Base-by-base conservation (phyloP, 192 early-diverging fungal genomes). In the Diversispora eburnea region DNA sequence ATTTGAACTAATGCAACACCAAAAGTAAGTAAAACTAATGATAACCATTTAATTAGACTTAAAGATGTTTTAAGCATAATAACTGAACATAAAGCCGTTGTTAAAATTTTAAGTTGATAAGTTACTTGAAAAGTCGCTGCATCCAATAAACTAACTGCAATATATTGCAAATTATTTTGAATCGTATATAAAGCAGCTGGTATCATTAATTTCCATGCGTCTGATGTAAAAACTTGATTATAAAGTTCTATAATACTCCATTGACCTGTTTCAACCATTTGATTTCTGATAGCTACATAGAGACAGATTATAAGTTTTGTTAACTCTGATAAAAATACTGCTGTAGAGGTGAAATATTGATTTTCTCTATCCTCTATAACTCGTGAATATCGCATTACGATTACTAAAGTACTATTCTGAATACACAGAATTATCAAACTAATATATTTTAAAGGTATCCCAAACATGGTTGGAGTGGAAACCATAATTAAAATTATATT, bases 61-160 rank as follows among this genome's bases (percentile, higher is more conserved):
- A 99, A 83, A 4, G 79, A 77, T 46, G 89, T 87, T 64, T 86
- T 82, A 33, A 99, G 85, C 73, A 99, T 84, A 5, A 89, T 45
- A 7, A 99, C 95, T 33, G 91, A 92, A 78, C 95, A 98, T 54
- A 99, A 79, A 8, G 97, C 95, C 4, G 97, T 95, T 2, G 96
- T 97, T 60, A 99, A 79, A 74, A 98, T 97, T 84, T 99, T 99
- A 70, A 99, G 84, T 78, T 99, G 97, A 78, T 98, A 99, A 7
- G 95, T 95, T 41, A 97, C 95, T 82, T 96, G 94, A 82, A 96
- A 98, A 7, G 93, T 96, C 7, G 96, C 95, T 0, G 97, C 92
- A 67, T 99, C 96, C 41, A 99, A 79, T 13, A 88, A 79, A 19
- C 92, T 86, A 2, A 94, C 92, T 0, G 97, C 93, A 13, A 93